These are phyloP conservation scores for Hypomontagnella submonticulosa DNA, from an alignment of 495 filamentous ascomycete species.

Conservation along the genomic window DNA sequence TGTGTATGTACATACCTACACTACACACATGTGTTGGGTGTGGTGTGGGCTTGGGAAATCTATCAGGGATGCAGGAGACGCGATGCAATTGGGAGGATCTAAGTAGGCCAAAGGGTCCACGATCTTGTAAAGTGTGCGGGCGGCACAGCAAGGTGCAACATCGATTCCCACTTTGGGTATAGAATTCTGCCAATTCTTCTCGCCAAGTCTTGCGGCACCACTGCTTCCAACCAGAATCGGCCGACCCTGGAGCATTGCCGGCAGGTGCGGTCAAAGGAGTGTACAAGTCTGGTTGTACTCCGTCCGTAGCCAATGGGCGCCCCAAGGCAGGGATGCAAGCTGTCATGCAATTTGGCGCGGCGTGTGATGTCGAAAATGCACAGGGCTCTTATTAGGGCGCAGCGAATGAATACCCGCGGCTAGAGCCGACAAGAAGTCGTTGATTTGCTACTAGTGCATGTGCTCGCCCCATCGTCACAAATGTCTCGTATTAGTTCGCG, in stretches of 20 bases:
- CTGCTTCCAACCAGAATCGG: constrained; percentile 44
- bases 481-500: constrained; percentile 45
- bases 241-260: constrained; percentile 49
- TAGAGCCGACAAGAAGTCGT: constrained; percentile 47
- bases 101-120: constrained; percentile 37
- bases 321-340: constrained; percentile 49
- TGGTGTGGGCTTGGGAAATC: constrained; percentile 29
- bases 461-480: constrained; percentile 48
- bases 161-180: constrained; percentile 38
- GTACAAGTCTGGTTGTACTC: constrained; percentile 44
- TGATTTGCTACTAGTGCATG: constrained; percentile 47
- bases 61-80: constrained; percentile 35
- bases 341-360: constrained; percentile 58
- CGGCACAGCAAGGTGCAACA: constrained; percentile 45
- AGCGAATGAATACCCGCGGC: constrained; percentile 49
- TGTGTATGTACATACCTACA: background rate
- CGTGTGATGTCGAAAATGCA: constrained; percentile 49
- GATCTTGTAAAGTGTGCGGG: constrained; percentile 44
- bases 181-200: constrained; percentile 44
- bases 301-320: constrained; percentile 49
- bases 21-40: constrained; percentile 18
- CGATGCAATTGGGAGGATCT: constrained; percentile 45
- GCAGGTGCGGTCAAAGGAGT: constrained; percentile 49
- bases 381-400: constrained; percentile 42
- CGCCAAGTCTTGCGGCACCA: constrained; percentile 37